Base-by-base conservation (phyloP, 306 rosid genomes). In the Dryas drummondii region DNA sequence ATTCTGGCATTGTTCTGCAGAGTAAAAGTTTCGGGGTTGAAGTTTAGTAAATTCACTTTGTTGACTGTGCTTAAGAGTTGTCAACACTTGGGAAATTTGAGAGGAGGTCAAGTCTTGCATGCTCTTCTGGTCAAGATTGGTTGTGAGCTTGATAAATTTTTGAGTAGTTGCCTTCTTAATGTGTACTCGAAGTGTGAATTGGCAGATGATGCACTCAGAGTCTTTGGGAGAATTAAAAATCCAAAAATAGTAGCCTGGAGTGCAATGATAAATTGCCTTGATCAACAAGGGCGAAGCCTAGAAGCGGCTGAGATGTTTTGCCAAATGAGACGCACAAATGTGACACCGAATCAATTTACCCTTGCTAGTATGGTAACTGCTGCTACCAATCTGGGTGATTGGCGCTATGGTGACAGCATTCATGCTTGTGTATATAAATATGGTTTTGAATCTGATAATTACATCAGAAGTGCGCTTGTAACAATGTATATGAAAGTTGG, bases 161-260 rank as follows among this genome's bases (percentile, higher is more conserved):
- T 81, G 55, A 73, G 84, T 56, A 62, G 80, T 63, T 66, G 77
- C 44, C 69, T 81, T 70, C 73, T 81, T 37, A 72, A 75, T 76
- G 71, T 65, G 80, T 81, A 81, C 75, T 70, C 80, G 2, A 81
- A 81, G 49, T 81, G 80, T 56, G 77, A 80, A 19, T 40, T 75
- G 68, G 80, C 80, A 22, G 13, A 27, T 48, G 80, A 81, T 70
- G 84, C 84, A 32, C 65, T 76, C 47, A 73, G 64, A 42, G 84
- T 81, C 5, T 81, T 81, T 44, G 47, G 54, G 57, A 56, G 57
- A 45, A 70, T 81, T 4, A 37, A 70, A 53, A 51, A 75, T 48
- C 84, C 84, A 14, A 80, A 81, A 64, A 55, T 81, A 41, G 80
- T 76, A 52, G 77, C 76, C 78, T 81, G 80, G 80, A 81, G 77